Evolutionary conservation across 768 basidiomycete genomes (phyloP).

Genomic region (Candolleomyces eurysporus): DNA sequence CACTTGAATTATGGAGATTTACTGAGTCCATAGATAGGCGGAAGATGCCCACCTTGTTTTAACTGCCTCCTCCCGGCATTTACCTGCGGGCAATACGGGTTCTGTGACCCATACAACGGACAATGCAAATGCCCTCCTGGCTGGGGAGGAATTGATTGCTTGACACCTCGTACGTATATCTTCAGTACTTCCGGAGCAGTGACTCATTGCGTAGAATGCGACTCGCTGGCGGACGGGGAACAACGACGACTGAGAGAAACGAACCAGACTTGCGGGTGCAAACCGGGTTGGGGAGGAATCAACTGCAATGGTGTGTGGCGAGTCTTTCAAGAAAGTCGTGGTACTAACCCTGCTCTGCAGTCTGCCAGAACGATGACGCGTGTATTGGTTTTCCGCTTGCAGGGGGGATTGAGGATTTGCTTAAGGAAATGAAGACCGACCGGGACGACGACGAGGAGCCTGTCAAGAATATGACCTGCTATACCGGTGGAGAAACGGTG

Average conservation of each 20-base stretch:
- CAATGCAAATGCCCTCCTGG: constrained; percentile 96
- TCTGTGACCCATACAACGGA: constrained; percentile 89
- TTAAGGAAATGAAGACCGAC: neutral
- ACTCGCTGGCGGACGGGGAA: constrained; percentile 88
- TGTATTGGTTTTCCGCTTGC: constrained; percentile 77
- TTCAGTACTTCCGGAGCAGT: neutral
- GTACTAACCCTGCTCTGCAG: constrained; percentile 35
- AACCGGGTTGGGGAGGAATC: constrained; percentile 93
- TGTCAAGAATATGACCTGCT: constrained; percentile 75
- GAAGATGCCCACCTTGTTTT: constrained; percentile 85
- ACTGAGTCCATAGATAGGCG: constrained; percentile 23
- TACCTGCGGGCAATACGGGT: constrained; percentile 88
- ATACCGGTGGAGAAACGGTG: constrained; percentile 91
- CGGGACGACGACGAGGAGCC: constrained; percentile 17
- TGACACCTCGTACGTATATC: constrained; percentile 74
- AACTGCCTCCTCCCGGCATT: constrained; percentile 93
- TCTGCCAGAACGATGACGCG: constrained; percentile 80
- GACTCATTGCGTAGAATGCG: constrained; percentile 65
- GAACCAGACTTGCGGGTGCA: constrained; percentile 79
- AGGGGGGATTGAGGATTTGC: constrained; percentile 18
- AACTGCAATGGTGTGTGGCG: constrained; percentile 86
- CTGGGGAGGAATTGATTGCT: constrained; percentile 97
- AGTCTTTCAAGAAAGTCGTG: too few species aligned
- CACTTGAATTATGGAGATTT: neutral
- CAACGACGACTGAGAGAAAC: constrained; percentile 78